phyloP scores from a whole-genome alignment of 805 yeast genomes.

The Vanderwaltozyma polyspora region DNA sequence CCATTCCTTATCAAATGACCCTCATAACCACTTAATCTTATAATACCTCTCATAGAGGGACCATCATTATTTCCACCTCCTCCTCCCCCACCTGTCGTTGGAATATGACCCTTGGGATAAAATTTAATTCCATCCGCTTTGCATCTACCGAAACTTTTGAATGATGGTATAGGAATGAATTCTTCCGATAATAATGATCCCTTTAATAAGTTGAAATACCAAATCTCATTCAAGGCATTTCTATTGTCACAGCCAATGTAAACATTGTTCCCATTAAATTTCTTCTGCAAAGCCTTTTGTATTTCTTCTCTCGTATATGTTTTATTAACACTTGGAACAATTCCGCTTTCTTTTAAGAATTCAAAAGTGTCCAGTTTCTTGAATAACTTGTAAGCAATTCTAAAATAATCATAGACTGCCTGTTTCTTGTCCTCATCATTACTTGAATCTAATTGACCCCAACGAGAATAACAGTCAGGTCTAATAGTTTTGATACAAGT shows the following conservation, averaged over 20 bases:
- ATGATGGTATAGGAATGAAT: conserved; percentile 51
- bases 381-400: conserved; percentile 47
- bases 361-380: conserved; percentile 53
- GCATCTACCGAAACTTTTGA: conserved; percentile 43
- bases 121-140: conserved; percentile 58
- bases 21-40: conserved; percentile 26
- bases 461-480: conserved; percentile 52
- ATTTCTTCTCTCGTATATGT: conserved; percentile 51
- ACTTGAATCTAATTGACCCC: conserved; percentile 9
- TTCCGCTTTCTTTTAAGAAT: conserved; percentile 57
- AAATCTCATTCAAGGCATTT: conserved; percentile 37
- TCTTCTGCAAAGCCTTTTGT: conserved; percentile 37
- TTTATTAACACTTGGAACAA: conserved; percentile 47
- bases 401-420: conserved; percentile 59
- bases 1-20: conserved; percentile 74
- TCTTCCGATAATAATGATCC: conserved; percentile 64
- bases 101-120: conserved; percentile 50
- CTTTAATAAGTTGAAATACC: conserved; percentile 68
- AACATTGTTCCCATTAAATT: conserved; percentile 43
- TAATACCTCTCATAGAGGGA: conserved; percentile 19
- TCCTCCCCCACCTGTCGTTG: conserved; percentile 14
- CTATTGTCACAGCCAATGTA: conserved; percentile 48
- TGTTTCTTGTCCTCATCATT: conserved; percentile 13
- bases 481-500: conserved; percentile 78
- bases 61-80: conserved; percentile 3